These are phyloP conservation scores for Penicillium sp. DNA, from an alignment of 2,329 filamentous ascomycete species.

Conservation along the genomic window DNA sequence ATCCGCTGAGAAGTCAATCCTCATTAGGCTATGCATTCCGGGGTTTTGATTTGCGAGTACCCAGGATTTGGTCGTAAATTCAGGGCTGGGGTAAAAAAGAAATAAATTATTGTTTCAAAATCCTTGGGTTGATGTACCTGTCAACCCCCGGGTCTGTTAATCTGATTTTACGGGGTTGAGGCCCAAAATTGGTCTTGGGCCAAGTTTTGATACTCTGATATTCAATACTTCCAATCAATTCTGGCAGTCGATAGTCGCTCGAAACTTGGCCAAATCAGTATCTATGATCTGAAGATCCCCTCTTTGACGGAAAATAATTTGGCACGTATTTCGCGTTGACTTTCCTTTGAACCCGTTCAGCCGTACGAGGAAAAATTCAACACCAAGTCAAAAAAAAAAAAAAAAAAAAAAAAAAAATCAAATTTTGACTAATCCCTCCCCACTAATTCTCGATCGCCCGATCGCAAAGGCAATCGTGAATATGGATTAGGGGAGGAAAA, in stretches of 20 bases:
- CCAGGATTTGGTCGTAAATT: not conserved
- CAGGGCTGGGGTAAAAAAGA: not conserved
- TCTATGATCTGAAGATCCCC: not conserved
- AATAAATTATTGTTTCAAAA: no score
- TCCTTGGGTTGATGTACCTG: not conserved
- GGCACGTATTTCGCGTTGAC: not conserved
- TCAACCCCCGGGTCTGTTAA: not conserved
- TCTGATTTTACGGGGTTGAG: not conserved
- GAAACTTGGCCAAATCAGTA: not conserved
- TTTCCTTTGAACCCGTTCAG: not conserved
- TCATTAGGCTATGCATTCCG: not conserved
- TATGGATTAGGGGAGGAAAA: not conserved
- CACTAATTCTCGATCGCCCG: not conserved
- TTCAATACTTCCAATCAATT: not conserved
- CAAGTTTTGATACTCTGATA: not conserved
- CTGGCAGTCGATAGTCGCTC: not conserved
- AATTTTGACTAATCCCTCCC: not conserved
- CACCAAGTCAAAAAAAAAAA: no score
- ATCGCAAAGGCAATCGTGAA: conserved; percentile 2
- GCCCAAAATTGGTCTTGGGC: not conserved
- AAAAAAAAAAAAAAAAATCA: not conserved
- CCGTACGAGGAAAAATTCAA: no score
- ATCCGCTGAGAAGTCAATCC: not conserved
- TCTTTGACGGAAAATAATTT: not conserved
- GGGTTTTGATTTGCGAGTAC: not conserved